Base-by-base conservation (phyloP, 2,329 filamentous ascomycete species). In the Aspergillus pseudonomiae region DNA sequence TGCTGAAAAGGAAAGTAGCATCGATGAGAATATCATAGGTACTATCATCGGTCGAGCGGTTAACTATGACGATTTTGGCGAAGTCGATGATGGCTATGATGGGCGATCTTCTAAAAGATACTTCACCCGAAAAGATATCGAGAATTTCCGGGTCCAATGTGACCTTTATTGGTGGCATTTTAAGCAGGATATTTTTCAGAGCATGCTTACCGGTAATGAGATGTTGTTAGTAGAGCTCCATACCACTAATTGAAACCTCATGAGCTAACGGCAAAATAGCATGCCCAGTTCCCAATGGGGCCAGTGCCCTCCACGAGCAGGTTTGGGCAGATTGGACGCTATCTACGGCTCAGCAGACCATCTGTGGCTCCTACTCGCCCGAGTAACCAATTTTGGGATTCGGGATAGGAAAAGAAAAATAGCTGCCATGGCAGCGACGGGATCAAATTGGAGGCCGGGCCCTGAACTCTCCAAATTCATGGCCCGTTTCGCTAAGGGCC, bases 101-200 rank as follows among this genome's bases (percentile, higher is more conserved):
- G 59, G 19, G 48, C 48, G 62, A 21, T 39, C 64, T 16, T 66
- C 65, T 68, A 76, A 68, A 69, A 78, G 58, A 71, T 67, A 77
- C 59, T 80, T 82, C 34, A 78, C 79, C 11, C 73, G 75, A 19
- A 81, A 82, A 65, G 94, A 98, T 65, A 84, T 96, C 55, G 89
- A 92, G 65, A 89, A 86, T 46, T 96, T 91, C 72, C 91, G 95
- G 71, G 89, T 91, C 19, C 83, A 95, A 45, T 88, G 91, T 67
- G 95, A 98, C 78, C 80, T 98, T 6, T 96, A 91, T 74, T 99
- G 94, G 94, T 97, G 93, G 91, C 97, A 94, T 75, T 90, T 87
- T 71, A 96, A 97, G 77, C 95, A 97, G 82, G 95, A 98, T 75
- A 88, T 91, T 10, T 96, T 94, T 70, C 94, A 97, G 76, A 93